Base-by-base conservation (phyloP, 352 stramenopile genomes). In the Phytophthora multivora region DNA sequence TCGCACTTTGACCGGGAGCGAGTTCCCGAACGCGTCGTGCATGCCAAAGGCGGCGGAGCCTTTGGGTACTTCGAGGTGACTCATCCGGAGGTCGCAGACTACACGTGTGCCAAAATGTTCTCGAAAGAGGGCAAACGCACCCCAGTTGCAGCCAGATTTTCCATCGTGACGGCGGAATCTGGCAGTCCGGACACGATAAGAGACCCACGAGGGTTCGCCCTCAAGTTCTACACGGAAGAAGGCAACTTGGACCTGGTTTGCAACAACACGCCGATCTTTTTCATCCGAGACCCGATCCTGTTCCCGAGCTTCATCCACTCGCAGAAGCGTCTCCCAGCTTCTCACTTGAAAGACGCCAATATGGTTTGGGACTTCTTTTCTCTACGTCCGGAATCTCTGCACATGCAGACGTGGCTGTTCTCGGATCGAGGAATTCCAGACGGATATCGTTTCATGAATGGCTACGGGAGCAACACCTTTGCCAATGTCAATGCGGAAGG, bases 31-130 rank as follows among this genome's bases (percentile, higher is more conserved):
- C 71, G 71, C 9, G 62, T 77, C 5, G 71, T 80, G 16, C 71
- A 77, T 41, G 59, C 71, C 8, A 66, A 66, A 52, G 71, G 83
- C 7, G 71, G 91, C 51, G 90, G 92, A 26, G 92, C 89, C 0
- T 97, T 97, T 42, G 92, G 92, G 5, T 93, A 96, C 77, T 98
- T 98, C 59, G 87, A 97, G 63, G 84, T 97, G 50, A 96, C 90
- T 13, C 64, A 85, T 52, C 41, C 52, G 1, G 76, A 79, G 30
- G 78, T 90, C 36, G 80, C 73, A n/a, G 60, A 83, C 36, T 70
- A 78, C 51, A 92, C 73, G 61, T 88, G 89, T 50, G 90, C 90
- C 11, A 92, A 94, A 48, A 66, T 98, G 33, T 95, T 98, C 51
- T 69, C 67, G 15, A 42, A 72, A 21, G 58, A 86, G 11, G 89